Evolutionary conservation across 139 green algal genomes (phyloP).

Genomic region (Trebouxia sp.): DNA sequence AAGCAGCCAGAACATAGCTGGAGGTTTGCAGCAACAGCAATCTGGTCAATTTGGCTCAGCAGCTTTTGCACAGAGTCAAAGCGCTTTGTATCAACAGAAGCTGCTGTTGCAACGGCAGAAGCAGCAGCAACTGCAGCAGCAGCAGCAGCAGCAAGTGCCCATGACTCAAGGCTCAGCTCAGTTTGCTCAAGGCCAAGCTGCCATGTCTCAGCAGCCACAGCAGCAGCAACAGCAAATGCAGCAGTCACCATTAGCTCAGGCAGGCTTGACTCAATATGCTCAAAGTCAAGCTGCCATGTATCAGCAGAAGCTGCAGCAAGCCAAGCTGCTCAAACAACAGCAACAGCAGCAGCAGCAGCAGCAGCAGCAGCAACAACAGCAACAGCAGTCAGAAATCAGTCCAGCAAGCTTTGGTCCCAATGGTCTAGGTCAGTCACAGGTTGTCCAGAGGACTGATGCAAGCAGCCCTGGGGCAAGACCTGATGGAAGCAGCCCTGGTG

Average conservation of each 20-base stretch:
- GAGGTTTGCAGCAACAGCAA: not conserved
- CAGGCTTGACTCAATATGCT: not conserved
- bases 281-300: not conserved
- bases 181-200: not conserved
- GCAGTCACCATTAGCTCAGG: not conserved
- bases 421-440: too few species aligned
- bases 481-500: too few species aligned
- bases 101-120: not conserved
- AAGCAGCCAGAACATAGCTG: too few species aligned
- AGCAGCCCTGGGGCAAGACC: too few species aligned
- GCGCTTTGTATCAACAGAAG: not conserved
- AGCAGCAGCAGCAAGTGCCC: not conserved
- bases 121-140: not conserved
- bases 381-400: not conserved
- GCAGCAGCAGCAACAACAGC: not conserved
- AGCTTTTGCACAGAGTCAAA: not conserved
- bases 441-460: too few species aligned
- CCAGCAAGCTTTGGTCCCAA: not conserved
- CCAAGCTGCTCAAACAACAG: not conserved
- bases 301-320: constrained; percentile 18
- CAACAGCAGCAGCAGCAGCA: not conserved
- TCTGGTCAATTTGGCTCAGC: not conserved
- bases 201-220: not conserved
- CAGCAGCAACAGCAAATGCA: not conserved
- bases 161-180: not conserved